phyloP scores from a whole-genome alignment of 2,329 filamentous ascomycete genomes.

The Penicillium griseofulvum region DNA sequence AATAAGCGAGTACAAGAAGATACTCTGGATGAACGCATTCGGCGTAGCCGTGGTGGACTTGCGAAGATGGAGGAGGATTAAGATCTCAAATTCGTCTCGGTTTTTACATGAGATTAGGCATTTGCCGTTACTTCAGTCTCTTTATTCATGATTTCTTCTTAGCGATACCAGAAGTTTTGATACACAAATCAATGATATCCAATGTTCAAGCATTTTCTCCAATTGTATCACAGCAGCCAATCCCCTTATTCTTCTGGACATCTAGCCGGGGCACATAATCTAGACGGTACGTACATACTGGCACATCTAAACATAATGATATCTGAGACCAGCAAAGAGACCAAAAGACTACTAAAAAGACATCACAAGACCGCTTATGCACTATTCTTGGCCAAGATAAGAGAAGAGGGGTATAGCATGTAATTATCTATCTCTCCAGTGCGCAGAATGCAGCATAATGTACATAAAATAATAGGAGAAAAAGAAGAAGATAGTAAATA shows the following conservation, averaged over 20 bases:
- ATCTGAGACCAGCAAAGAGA: no score
- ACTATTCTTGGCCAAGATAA: not conserved
- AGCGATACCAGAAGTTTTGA: slow-evolving; percentile 3
- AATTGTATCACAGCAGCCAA: not conserved
- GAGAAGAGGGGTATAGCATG: slow-evolving; percentile 28
- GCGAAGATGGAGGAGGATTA: slow-evolving; percentile 30
- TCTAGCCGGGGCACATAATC: no score
- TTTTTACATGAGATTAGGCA: not conserved
- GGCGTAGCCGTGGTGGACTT: slow-evolving; percentile 35
- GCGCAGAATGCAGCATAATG: slow-evolving; percentile 15
- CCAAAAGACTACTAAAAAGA: no score
- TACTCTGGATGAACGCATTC: slow-evolving; percentile 36
- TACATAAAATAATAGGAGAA: slow-evolving; percentile 14
- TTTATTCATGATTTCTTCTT: not conserved
- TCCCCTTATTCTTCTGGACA: not conserved
- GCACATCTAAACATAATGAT: no score
- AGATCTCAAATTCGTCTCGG: not conserved
- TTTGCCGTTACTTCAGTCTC: not conserved
- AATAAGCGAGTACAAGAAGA: slow-evolving; percentile 36
- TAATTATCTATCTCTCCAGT: slow-evolving; percentile 22
- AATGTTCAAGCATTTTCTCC: not conserved
- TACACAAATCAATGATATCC: slow-evolving; percentile 1
- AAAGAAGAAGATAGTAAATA: not conserved
- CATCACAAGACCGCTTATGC: no score
- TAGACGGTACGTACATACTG: no score